phyloP scores from a whole-genome alignment of 139 green algal species.

The Chlorella sp. region DNA sequence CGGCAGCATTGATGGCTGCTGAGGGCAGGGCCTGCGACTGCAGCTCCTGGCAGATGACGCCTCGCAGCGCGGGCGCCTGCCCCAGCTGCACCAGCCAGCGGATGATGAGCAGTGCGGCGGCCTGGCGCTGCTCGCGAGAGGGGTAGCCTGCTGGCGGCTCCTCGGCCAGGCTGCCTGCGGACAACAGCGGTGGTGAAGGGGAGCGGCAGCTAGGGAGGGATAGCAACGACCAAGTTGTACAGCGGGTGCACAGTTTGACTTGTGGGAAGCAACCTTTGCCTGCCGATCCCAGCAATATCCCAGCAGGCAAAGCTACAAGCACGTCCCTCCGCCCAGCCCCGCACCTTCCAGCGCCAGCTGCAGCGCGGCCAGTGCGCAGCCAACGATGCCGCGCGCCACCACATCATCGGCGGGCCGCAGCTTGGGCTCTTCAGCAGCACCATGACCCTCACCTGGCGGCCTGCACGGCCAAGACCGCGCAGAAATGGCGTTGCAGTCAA shows the following conservation, averaged over 20 bases:
- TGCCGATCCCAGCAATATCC: too few relatives aligned
- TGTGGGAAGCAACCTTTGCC: too few relatives aligned
- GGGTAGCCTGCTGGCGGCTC: background rate
- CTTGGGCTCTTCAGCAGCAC: background rate
- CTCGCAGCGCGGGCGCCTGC: background rate
- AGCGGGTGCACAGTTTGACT: too few relatives aligned
- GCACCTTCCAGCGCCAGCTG: slow-evolving; percentile 18
- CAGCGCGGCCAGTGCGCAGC: slow-evolving; percentile 1
- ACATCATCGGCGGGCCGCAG: background rate
- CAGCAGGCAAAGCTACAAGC: too few relatives aligned
- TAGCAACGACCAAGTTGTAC: too few relatives aligned
- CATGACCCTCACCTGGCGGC: background rate
- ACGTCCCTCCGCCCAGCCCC: too few relatives aligned
- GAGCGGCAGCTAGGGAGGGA: too few relatives aligned
- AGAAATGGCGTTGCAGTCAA: too few relatives aligned
- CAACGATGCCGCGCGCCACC: background rate
- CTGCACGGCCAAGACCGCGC: too few relatives aligned
- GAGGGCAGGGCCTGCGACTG: background rate
- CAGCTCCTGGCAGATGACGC: slow-evolving; percentile 4
- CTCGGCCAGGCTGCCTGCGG: background rate
- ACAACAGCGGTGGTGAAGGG: too few relatives aligned
- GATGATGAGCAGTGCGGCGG: background rate
- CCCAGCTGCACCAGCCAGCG: slow-evolving; percentile 18
- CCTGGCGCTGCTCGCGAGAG: background rate
- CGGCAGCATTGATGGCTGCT: background rate